Percentiles rank a stretch among this genome's conserved stretches.
Evolutionary conservation across 768 basidiomycete species (phyloP).

Genomic region (Phylloporus sp.): DNA sequence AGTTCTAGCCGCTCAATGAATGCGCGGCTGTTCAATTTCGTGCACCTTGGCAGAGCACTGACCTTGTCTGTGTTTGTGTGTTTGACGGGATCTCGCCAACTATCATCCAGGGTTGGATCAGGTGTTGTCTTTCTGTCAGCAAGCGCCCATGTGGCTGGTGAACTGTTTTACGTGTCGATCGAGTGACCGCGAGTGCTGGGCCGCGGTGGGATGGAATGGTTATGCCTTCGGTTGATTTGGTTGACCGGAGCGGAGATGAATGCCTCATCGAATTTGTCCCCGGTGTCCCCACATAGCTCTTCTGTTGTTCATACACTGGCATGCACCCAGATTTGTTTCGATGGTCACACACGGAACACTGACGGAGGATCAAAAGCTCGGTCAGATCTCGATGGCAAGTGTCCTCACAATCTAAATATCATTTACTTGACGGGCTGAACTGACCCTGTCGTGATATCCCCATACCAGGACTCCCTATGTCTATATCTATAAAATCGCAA

Average conservation of each 20-base stretch:
- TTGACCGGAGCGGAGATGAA: conserved; percentile 1
- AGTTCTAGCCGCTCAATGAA: not conserved
- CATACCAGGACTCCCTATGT: not conserved
- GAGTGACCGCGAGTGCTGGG: not conserved
- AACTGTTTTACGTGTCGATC: not conserved
- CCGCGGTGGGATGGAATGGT: not conserved
- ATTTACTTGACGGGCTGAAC: not conserved
- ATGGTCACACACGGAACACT: not conserved
- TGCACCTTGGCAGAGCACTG: not conserved
- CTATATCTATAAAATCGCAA: not conserved
- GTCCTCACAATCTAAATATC: not conserved
- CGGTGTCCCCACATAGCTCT: not conserved
- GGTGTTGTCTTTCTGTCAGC: not conserved
- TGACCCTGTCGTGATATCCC: not conserved
- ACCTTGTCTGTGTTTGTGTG: not conserved
- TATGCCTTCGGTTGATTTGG: not conserved
- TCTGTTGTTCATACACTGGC: not conserved
- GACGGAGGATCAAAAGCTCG: not conserved
- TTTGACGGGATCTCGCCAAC: not conserved
- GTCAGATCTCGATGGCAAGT: not conserved
- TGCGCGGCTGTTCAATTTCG: not conserved
- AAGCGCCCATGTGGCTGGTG: not conserved
- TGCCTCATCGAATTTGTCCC: not conserved
- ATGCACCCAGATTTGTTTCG: not conserved
- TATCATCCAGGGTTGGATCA: not conserved